Conservation (phyloP, 2,329 filamentous ascomycete species). For the Pseudopyrenochaeta lycopersici region DNA sequence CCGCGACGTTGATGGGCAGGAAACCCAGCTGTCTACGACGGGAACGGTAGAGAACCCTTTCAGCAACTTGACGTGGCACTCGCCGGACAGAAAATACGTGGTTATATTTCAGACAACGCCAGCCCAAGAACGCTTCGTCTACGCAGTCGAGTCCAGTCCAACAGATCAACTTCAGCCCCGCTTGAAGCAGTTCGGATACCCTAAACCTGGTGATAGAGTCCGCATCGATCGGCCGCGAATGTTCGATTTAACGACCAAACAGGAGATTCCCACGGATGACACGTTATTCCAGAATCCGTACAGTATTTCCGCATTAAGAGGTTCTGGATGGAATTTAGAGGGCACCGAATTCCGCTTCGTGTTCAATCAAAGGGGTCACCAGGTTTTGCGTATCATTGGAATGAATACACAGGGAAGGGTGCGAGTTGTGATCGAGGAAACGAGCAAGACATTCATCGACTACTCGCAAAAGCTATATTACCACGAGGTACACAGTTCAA, state of each 20-base stretch:
- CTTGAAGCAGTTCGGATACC: conserved; percentile 24
- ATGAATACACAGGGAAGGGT: conserved; percentile 29
- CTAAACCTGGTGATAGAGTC: conserved; percentile 32
- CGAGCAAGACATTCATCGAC: conserved; percentile 33
- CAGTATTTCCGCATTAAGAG: conserved; percentile 1
- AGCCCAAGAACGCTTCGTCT: conserved; percentile 27
- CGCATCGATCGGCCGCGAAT: conserved; percentile 27
- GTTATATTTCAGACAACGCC: conserved; percentile 28
- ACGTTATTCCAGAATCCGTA: conserved; percentile 26
- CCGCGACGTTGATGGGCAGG: conserved; percentile 19
- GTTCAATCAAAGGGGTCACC: conserved; percentile 34
- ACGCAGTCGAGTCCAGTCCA: conserved; percentile 29
- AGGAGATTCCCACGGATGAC: conserved; percentile 26
- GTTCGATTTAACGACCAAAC: conserved; percentile 24
- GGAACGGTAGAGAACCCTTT: conserved; percentile 28
- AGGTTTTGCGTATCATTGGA: conserved; percentile 30
- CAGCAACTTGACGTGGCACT: conserved; percentile 21
- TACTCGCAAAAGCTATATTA: conserved; percentile 28
- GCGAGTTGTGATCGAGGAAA: conserved; percentile 32
- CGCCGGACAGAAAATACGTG: conserved; percentile 26
- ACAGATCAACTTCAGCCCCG: conserved; percentile 26
- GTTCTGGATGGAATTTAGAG: conserved; percentile 29
- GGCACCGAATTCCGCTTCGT: conserved; percentile 33
- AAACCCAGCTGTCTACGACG: conserved; percentile 27
- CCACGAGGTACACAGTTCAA: conserved; percentile 11